Conservation (phyloP, 192 early-diverging fungal genomes). For the Coemansia sp. region DNA sequence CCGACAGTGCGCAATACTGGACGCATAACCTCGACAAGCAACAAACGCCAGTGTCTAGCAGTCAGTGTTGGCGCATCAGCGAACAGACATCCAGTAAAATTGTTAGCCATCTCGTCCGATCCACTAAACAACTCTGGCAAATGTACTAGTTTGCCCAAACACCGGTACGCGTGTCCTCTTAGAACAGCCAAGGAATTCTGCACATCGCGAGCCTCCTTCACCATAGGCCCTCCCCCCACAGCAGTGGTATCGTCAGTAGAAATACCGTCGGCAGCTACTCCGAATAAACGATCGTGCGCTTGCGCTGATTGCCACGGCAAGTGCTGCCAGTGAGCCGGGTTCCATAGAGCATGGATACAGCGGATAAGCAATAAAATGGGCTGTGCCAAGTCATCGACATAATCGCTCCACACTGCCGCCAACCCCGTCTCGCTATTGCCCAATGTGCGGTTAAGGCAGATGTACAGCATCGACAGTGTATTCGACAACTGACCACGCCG, state of each 20-base stretch:
- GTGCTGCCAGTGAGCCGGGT: slow-evolving; percentile 24
- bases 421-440: slow-evolving; percentile 3
- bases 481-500: slow-evolving; percentile 15
- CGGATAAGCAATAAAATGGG: slow-evolving; percentile 29
- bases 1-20: slow-evolving; percentile 27
- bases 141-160: slow-evolving; percentile 22
- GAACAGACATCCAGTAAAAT: slow-evolving; percentile 38
- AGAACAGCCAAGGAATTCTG: slow-evolving; percentile 27
- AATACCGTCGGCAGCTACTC: slow-evolving; percentile 13
- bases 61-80: slow-evolving; percentile 34
- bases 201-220: slow-evolving; percentile 1
- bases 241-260: neutral
- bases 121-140: slow-evolving; percentile 26
- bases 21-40: slow-evolving; percentile 29
- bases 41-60: slow-evolving; percentile 38
- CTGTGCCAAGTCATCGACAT: slow-evolving; percentile 22
- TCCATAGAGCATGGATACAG: slow-evolving; percentile 47
- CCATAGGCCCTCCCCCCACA: neutral
- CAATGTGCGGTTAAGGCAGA: slow-evolving; percentile 43
- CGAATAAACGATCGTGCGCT: slow-evolving; percentile 29
- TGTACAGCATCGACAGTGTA: slow-evolving; percentile 30
- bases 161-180: slow-evolving; percentile 42
- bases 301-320: slow-evolving; percentile 36
- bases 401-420: slow-evolving; percentile 46
- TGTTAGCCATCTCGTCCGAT: slow-evolving; percentile 6